Evolutionary conservation across 2,329 filamentous ascomycete genomes (phyloP), one percentile per base, ranked within the genome.

Genomic region (Phyllachora maydis): DNA sequence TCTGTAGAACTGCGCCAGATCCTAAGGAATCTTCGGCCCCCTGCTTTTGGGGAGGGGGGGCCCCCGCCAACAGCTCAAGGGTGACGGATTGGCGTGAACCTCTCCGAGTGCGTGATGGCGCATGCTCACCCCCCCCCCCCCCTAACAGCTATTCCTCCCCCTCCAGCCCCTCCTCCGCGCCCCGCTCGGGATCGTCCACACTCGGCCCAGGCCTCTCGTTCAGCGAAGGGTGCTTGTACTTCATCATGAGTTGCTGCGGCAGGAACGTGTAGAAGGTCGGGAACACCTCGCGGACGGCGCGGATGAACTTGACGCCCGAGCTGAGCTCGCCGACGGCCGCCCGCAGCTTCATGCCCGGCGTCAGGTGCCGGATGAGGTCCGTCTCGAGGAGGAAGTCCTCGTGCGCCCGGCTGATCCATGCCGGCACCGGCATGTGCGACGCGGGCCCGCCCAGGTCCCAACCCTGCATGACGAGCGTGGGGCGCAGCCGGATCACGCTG

Each of bases 191-290:
- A 23, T 56, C 35, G 8, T 50, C 35, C 3, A 55, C 43, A 1
- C 55, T 62, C 4, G 50, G 55, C 3, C 52, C 47, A 3, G 53
- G 52, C 1, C 59, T 51, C 9, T 54, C 44, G 14, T 50, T 50
- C 1, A 34, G 35, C 3, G 39, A 38, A 0, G 71, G 70, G 13
- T 59, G 46, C 41, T 68, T 76, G 58, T 64, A 82, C 11, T 55
- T 43, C 12, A 55, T 35, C 70, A 83, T 76, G 32, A 76, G 48
- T 33, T 72, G 64, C 40, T 83, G 78, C 1, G 64, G 59, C 14
- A 82, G 47, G 27, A 66, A 65, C 0, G 53, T 59, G 38, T 75
- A 66, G 38, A 75, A 77, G 0, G 59, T 62, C 3, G 65, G 65
- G 27, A 62, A 59, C 8, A 71, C 40, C 0, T 54, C 54, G 14